Percentiles rank a stretch among this genome's conserved stretches.
Evolutionary conservation across 2,329 filamentous ascomycete species (phyloP).

Genomic region (Cladosporium phlei): DNA sequence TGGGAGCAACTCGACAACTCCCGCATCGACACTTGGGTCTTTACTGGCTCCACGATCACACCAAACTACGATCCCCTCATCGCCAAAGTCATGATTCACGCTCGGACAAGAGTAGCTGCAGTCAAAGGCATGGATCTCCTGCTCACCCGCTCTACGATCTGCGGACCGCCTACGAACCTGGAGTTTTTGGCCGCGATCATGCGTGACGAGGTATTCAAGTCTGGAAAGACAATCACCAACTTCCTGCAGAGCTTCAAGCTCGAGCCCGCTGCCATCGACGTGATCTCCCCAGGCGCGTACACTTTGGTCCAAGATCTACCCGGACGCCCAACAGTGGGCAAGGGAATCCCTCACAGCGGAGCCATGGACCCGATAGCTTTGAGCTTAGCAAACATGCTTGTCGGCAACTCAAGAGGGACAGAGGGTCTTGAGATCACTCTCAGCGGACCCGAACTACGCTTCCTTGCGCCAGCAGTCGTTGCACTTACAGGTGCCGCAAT

Average conservation of each 20-base stretch:
- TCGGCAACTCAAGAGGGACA: slow-evolving; percentile 49
- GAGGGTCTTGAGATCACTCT: slow-evolving; percentile 59
- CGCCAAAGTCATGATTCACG: slow-evolving; percentile 49
- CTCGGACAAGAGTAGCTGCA: slow-evolving; percentile 37
- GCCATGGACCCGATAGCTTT: slow-evolving; percentile 60
- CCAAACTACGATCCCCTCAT: slow-evolving; percentile 49
- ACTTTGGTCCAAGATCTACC: slow-evolving; percentile 57
- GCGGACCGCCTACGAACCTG: slow-evolving; percentile 54
- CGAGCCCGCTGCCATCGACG: slow-evolving; percentile 49
- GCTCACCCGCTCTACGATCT: slow-evolving; percentile 44
- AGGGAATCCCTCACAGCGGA: slow-evolving; percentile 56
- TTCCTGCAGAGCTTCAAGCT: slow-evolving; percentile 52
- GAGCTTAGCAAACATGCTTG: slow-evolving; percentile 55
- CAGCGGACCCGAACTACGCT: slow-evolving; percentile 55
- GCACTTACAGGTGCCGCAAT: slow-evolving; percentile 55
- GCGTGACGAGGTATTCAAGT: slow-evolving; percentile 40
- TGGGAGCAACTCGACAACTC: slow-evolving; percentile 47
- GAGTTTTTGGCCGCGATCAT: slow-evolving; percentile 52
- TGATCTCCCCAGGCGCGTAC: slow-evolving; percentile 53
- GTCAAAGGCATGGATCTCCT: slow-evolving; percentile 42
- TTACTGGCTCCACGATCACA: slow-evolving; percentile 53
- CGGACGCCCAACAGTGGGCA: slow-evolving; percentile 52
- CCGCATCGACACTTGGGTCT: slow-evolving; percentile 62
- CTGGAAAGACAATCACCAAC: slow-evolving; percentile 53
- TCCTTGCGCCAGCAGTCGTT: slow-evolving; percentile 51